A percentile compares a stretch with the other conserved stretches of the same genome.
These are phyloP conservation scores for Solanum aculeatissimum DNA, from an alignment of 305 asterid genomes.

Conservation along the genomic window DNA sequence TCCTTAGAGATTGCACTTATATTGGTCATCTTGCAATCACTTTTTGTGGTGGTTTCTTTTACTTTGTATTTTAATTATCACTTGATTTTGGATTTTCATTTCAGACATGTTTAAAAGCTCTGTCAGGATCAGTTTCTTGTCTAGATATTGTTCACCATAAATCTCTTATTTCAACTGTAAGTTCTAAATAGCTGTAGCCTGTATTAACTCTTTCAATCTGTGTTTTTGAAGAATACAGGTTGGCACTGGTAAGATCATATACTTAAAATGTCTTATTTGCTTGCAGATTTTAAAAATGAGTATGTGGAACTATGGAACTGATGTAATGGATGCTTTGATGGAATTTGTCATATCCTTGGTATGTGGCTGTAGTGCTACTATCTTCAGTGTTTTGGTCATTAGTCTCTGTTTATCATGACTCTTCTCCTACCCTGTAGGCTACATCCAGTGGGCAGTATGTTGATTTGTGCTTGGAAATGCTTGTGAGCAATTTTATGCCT, in stretches of 20 bases:
- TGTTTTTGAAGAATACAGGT: background rate
- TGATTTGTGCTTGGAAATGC: slow-evolving; percentile 81
- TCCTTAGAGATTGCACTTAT: background rate
- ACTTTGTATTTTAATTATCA: background rate
- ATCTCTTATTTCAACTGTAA: slow-evolving; percentile 60
- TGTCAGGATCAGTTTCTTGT: slow-evolving; percentile 68
- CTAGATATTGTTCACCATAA: slow-evolving; percentile 55
- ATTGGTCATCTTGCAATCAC: background rate
- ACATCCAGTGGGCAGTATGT: slow-evolving; percentile 60
- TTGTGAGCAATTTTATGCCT: slow-evolving; percentile 73
- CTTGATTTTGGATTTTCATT: background rate
- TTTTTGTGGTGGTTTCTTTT: background rate
- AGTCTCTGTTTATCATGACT: background rate
- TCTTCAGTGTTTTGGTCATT: background rate
- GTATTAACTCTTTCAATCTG: background rate
- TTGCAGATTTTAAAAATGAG: slow-evolving; percentile 67
- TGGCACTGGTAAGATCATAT: background rate
- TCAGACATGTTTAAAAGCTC: slow-evolving; percentile 85
- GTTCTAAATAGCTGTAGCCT: slow-evolving; percentile 8
- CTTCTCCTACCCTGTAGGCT: slow-evolving; percentile 38
- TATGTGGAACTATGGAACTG: slow-evolving; percentile 70
- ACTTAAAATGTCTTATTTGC: background rate
- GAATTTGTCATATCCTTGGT: slow-evolving; percentile 70
- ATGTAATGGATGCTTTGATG: slow-evolving; percentile 77
- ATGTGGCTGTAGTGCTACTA: slow-evolving; percentile 7